phyloP scores from a whole-genome alignment of 2,329 filamentous ascomycete genomes.

The Ilyonectria destructans region DNA sequence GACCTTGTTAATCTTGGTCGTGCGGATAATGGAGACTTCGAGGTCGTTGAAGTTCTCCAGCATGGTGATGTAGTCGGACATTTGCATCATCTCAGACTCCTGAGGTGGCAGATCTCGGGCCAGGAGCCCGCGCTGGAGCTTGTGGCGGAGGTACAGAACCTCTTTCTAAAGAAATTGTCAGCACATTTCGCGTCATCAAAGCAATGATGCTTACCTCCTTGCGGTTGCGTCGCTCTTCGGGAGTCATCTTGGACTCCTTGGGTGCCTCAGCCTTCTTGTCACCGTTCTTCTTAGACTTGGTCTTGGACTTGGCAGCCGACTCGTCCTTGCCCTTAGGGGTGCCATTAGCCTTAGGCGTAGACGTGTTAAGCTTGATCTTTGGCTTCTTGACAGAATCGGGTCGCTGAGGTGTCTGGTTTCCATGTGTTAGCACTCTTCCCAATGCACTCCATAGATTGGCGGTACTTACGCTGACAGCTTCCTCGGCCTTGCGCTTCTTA shows the following conservation, averaged over 20 bases:
- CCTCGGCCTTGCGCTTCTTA: slow-evolving; percentile 90
- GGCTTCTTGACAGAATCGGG: slow-evolving; percentile 78
- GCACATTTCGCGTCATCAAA: slow-evolving; percentile 24
- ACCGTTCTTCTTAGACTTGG: slow-evolving; percentile 69
- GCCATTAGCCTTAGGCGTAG: slow-evolving; percentile 80
- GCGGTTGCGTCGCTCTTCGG: slow-evolving; percentile 71
- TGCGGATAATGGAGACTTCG: slow-evolving; percentile 89
- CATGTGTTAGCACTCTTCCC: slow-evolving; percentile 35
- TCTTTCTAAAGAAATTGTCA: slow-evolving; percentile 71
- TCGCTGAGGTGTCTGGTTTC: slow-evolving; percentile 68
- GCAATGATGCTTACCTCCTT: slow-evolving; percentile 68
- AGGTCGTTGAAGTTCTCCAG: slow-evolving; percentile 86
- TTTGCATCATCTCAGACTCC: slow-evolving; percentile 85
- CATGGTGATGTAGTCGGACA: slow-evolving; percentile 85
- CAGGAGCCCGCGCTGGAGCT: slow-evolving; percentile 94
- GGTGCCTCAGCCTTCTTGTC: slow-evolving; percentile 71
- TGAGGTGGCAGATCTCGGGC: slow-evolving; percentile 88
- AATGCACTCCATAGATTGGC: background rate
- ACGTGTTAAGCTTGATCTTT: slow-evolving; percentile 77
- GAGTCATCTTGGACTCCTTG: slow-evolving; percentile 72
- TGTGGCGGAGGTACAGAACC: slow-evolving; percentile 94
- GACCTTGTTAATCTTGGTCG: slow-evolving; percentile 99
- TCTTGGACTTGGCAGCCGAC: slow-evolving; percentile 67
- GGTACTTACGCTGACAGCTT: slow-evolving; percentile 71
- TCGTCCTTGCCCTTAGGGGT: slow-evolving; percentile 72